Conservation (phyloP, 768 basidiomycete species). For the Chlorophyllum brunneum region DNA sequence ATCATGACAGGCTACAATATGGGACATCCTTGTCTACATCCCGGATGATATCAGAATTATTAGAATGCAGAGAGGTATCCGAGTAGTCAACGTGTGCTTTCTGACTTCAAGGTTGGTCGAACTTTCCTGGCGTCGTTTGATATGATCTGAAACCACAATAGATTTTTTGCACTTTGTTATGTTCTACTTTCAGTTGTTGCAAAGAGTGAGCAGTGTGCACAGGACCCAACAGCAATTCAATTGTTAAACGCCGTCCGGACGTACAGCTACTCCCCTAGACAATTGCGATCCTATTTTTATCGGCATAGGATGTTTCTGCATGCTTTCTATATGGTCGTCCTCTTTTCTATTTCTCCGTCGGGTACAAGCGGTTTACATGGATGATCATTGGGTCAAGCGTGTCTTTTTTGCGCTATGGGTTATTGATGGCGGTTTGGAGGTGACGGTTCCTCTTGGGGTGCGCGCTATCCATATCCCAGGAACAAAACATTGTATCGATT, state of each 20-base stretch:
- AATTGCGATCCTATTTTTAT: constrained; percentile 4
- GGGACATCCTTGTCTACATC: constrained; percentile 13
- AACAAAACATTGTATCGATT: constrained; percentile 28
- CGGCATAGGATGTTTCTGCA: constrained; percentile 7
- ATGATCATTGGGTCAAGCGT: constrained; percentile 17
- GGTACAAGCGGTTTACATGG: constrained; percentile 27
- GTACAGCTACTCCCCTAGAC: background rate
- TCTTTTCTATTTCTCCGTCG: constrained; percentile 30
- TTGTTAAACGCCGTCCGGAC: background rate
- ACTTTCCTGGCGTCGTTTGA: background rate
- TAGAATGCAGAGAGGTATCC: background rate
- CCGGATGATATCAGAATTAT: constrained; percentile 8
- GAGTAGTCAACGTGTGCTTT: constrained; percentile 3
- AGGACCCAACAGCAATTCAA: background rate
- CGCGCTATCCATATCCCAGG: constrained; percentile 22
- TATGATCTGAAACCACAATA: background rate
- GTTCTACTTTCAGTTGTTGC: constrained; percentile 6
- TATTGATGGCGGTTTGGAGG: constrained; percentile 19
- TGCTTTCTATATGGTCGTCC: constrained; percentile 12
- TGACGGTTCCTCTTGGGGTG: constrained; percentile 22
- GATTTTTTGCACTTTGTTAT: constrained; percentile 7
- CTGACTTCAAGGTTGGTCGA: background rate
- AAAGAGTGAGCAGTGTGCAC: background rate
- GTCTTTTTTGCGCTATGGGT: constrained; percentile 29
- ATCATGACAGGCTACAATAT: constrained; percentile 6